Evolutionary conservation across 345 rosid species (phyloP), one percentile per base, ranked within the genome.

Genomic region (Hibiscus trionum): DNA sequence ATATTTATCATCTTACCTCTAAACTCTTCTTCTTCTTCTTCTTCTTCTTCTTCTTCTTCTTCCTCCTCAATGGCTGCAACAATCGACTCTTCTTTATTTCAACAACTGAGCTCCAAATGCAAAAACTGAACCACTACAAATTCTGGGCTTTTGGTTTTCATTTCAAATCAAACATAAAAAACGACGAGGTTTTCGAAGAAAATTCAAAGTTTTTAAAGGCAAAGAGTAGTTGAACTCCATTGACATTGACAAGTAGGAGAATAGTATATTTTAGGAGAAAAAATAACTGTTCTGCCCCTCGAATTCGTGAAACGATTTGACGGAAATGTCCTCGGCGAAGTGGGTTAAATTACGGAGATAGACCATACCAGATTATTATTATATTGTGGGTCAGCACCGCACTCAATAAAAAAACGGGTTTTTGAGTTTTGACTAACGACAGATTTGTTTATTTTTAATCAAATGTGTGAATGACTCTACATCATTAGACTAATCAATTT

Each of bases 251-350:
- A 63, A 46, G 26, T 29, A 3, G 15, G 37, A 17, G 27, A 7
- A 29, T 14, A 27, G 72, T 1, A 14, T n/a, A 24, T 5, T 37
- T 15, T 27, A 11, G 1, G 1, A 0, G 3, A 5, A 17, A 73
- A 79, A 73, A 79, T 79, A 57, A 71, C 78, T 19, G 19, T 42
- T 61, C 0, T 53, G 59, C 72, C 84, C 80, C 75, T 50, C 2
- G 0, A 16, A 19, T 31, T 19, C 16, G 5, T 12, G 3, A 17
- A 31, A 1, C 0, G 15, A 7, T 53, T 37, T 26, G 67, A 74
- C 83, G 71, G 10, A 39, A 56, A 63, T 75, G 44, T 42, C 79
- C 72, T 19, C 19, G 0, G 0, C 2, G 5, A 5, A 26, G 4
- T 3, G 4, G 37, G 2, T 8, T 4, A 59, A 64, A 42, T 67